Percentiles rank a stretch among this genome's conserved stretches.
Evolutionary conservation across 2,329 filamentous ascomycete genomes (phyloP).

Genomic region (Calycina marina): DNA sequence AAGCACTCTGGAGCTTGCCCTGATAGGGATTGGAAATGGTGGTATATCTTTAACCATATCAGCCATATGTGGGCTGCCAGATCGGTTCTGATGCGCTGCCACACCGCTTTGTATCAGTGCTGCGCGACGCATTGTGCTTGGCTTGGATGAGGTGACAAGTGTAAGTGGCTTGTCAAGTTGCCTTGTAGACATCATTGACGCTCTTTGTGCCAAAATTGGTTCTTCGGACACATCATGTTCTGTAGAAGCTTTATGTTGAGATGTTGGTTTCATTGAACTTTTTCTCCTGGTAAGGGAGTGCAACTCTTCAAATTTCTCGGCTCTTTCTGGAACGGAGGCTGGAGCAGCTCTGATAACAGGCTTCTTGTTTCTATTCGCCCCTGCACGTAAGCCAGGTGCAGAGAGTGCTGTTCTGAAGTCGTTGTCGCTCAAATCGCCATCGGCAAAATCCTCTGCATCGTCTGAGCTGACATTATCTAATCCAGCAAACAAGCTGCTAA

Average conservation of each 20-base stretch:
- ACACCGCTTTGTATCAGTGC: slow-evolving; percentile 72
- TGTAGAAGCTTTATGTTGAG: slow-evolving; percentile 8
- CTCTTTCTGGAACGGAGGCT: slow-evolving; percentile 18
- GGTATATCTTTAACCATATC: slow-evolving; percentile 47
- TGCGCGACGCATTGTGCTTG: slow-evolving; percentile 54
- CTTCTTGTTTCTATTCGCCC: slow-evolving; percentile 8
- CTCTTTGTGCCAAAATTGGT: slow-evolving; percentile 9
- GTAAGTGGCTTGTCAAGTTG: slow-evolving; percentile 21
- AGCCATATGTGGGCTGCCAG: slow-evolving; percentile 49
- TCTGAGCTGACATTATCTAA: slow-evolving; percentile 62
- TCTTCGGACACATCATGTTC: slow-evolving; percentile 14
- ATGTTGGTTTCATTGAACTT: slow-evolving; percentile 7
- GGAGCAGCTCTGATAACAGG: slow-evolving; percentile 11
- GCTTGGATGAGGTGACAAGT: slow-evolving; percentile 16
- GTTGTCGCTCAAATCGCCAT: slow-evolving; percentile 47
- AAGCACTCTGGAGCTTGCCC: slow-evolving; percentile 72
- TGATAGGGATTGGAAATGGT: slow-evolving; percentile 81
- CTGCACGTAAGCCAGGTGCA: slow-evolving; percentile 36
- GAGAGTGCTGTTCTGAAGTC: slow-evolving; percentile 54
- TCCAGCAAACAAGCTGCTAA: slow-evolving; percentile 76
- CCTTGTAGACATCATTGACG: slow-evolving; percentile 11
- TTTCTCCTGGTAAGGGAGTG: slow-evolving; percentile 7
- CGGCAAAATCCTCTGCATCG: slow-evolving; percentile 47
- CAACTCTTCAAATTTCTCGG: slow-evolving; percentile 12
- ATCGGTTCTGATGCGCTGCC: slow-evolving; percentile 47